phyloP scores from a whole-genome alignment of 257 asterid genomes.

The Ilex aquifolium region DNA sequence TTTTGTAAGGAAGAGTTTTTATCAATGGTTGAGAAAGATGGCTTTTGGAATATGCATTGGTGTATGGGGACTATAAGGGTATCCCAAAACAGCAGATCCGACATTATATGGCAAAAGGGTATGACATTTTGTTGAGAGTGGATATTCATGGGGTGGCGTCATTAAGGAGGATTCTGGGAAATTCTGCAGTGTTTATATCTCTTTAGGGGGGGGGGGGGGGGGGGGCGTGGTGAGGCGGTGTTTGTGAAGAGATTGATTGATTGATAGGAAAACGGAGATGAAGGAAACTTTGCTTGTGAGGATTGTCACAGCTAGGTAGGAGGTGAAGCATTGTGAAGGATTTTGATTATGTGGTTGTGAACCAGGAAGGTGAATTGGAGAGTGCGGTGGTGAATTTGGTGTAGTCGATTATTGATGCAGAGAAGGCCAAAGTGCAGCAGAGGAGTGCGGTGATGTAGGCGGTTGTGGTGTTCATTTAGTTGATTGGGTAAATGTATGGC shows the following conservation, averaged over 20 bases:
- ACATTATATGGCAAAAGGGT: slow-evolving; percentile 74
- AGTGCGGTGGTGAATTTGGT: slow-evolving; percentile 47
- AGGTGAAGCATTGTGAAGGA: slow-evolving; percentile 63
- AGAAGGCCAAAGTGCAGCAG: slow-evolving; percentile 83
- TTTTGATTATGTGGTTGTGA: slow-evolving; percentile 93
- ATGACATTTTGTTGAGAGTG: slow-evolving; percentile 83
- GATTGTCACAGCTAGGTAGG: slow-evolving; percentile 79
- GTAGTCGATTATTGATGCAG: slow-evolving; percentile 85
- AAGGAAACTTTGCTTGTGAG: slow-evolving; percentile 69
- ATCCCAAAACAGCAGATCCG: slow-evolving; percentile 81
- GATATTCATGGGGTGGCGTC: slow-evolving; percentile 90
- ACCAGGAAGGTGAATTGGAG: slow-evolving; percentile 85
- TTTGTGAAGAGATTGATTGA: slow-evolving; percentile 86
- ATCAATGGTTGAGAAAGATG: slow-evolving; percentile 61
- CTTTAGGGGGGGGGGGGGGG: slow-evolving; percentile 30
- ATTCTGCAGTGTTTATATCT: slow-evolving; percentile 66
- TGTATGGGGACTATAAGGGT: slow-evolving; percentile 89
- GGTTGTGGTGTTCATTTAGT: not conserved
- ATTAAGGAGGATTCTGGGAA: slow-evolving; percentile 51
- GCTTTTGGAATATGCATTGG: slow-evolving; percentile 87
- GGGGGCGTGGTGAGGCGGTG: slow-evolving; percentile 89
- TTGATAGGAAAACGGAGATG: slow-evolving; percentile 77
- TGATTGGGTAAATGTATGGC: not conserved
- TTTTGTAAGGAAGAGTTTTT: slow-evolving; percentile 70
- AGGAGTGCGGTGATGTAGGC: slow-evolving; percentile 48